These are phyloP conservation scores for Bryum argenteum DNA, from an alignment of 225 moss, liverwort and hornwort species.

Conservation along the genomic window DNA sequence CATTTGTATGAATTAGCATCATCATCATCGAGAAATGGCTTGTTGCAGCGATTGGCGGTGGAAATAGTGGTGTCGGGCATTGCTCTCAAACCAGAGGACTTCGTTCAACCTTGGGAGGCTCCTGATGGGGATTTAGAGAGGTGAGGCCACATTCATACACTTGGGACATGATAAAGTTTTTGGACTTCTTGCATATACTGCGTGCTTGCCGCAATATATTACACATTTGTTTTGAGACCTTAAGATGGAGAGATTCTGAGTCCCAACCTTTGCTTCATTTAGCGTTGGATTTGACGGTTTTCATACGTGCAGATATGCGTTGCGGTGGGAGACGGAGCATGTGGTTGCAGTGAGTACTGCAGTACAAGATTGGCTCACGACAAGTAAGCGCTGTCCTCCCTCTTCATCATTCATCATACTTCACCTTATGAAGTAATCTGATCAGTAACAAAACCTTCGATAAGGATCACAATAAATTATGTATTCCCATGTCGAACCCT, in stretches of 20 bases:
- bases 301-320: constrained; percentile 64
- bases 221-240: too few species aligned
- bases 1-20: too few species aligned
- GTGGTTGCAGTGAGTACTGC: constrained; percentile 80
- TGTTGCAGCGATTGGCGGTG: constrained; percentile 82
- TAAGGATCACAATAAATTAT: background rate
- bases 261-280: too few species aligned
- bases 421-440: too few species aligned
- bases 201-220: too few species aligned
- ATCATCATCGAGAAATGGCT: background rate
- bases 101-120: constrained; percentile 78
- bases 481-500: background rate
- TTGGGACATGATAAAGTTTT: too few species aligned
- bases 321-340: constrained; percentile 86
- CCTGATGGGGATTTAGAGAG: constrained; percentile 65
- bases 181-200: too few species aligned
- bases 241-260: too few species aligned
- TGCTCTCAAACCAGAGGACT: constrained; percentile 68
- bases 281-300: constrained; percentile 1
- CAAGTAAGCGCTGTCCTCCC: constrained; percentile 43
- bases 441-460: background rate
- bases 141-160: constrained; percentile 9
- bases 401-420: background rate
- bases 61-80: constrained; percentile 91
- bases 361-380: constrained; percentile 92